Conservation (phyloP, 1,139 yeast species). For the Suhomyces terraborum region DNA sequence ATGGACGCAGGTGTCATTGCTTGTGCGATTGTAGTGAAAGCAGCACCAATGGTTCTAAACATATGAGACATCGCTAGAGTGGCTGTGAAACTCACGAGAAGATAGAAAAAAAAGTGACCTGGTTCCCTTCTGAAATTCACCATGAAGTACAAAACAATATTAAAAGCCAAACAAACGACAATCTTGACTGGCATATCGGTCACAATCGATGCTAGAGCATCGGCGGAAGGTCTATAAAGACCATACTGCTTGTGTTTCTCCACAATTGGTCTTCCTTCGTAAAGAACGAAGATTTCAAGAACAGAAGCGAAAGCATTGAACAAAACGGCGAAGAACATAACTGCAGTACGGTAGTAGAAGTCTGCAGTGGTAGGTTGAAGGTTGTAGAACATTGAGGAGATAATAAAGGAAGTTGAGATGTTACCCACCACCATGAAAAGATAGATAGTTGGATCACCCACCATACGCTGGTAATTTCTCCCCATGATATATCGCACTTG, state of each 20-base stretch:
- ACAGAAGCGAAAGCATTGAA: slow-evolving; percentile 77
- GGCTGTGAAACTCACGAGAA: slow-evolving; percentile 53
- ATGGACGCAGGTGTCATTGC: slow-evolving; percentile 76
- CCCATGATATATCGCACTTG: slow-evolving; percentile 62
- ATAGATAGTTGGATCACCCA: slow-evolving; percentile 68
- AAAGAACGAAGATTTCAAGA: slow-evolving; percentile 67
- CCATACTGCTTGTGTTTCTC: slow-evolving; percentile 80
- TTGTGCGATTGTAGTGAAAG: slow-evolving; percentile 57
- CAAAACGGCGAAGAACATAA: slow-evolving; percentile 74
- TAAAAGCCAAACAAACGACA: slow-evolving; percentile 56
- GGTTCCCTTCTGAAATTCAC: slow-evolving; percentile 63
- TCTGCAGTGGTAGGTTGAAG: slow-evolving; percentile 43
- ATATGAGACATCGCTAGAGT: slow-evolving; percentile 70
- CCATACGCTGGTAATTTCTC: slow-evolving; percentile 64
- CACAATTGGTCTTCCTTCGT: slow-evolving; percentile 72
- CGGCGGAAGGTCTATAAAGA: slow-evolving; percentile 75
- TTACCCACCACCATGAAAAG: slow-evolving; percentile 62
- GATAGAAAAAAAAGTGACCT: slow-evolving; percentile 69
- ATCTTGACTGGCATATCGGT: slow-evolving; percentile 70
- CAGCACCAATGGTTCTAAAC: slow-evolving; percentile 71
- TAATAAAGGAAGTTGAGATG: slow-evolving; percentile 66
- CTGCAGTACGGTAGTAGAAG: slow-evolving; percentile 68
- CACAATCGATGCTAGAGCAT: slow-evolving; percentile 67
- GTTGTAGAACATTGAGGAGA: slow-evolving; percentile 77
- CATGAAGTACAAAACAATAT: slow-evolving; percentile 65